Evolutionary conservation across 768 basidiomycete species (phyloP).

Genomic region (Zangia roseola): DNA sequence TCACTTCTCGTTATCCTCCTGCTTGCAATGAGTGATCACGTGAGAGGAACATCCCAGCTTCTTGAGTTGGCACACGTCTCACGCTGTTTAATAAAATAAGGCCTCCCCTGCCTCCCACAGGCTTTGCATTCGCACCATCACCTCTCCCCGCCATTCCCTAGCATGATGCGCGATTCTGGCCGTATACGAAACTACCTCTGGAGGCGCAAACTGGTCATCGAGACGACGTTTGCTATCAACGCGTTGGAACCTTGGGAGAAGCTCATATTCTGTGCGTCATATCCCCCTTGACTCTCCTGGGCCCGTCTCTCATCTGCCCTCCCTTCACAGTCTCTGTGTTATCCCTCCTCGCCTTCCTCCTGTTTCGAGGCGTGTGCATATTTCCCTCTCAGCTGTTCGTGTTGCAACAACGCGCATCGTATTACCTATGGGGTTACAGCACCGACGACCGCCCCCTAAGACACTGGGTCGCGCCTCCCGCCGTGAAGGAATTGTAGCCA

Average conservation of each 20-base stretch:
- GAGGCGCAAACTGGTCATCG: conserved; percentile 54
- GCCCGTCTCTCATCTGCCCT: neutral
- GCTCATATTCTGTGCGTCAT: conserved; percentile 50
- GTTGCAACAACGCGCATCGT: conserved; percentile 52
- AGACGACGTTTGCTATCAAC: conserved; percentile 56
- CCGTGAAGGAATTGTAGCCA: conserved; percentile 27
- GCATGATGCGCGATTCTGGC: conserved; percentile 12
- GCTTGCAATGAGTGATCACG: conserved; percentile 2
- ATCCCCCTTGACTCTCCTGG: neutral
- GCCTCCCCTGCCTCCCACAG: neutral
- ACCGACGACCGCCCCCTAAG: conserved; percentile 25
- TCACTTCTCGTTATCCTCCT: neutral
- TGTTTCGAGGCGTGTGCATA: conserved; percentile 55
- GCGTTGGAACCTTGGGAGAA: conserved; percentile 74
- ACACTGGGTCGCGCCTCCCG: conserved; percentile 22
- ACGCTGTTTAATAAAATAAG: conserved; percentile 5
- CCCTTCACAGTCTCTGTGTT: conserved; percentile 39
- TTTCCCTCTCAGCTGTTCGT: conserved; percentile 56
- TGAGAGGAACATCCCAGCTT: neutral
- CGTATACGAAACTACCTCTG: conserved; percentile 41
- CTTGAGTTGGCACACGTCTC: neutral
- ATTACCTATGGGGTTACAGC: conserved; percentile 63
- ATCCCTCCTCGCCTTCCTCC: conserved; percentile 39
- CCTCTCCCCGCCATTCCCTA: neutral
- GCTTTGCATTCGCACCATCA: neutral